A percentile compares a stretch with the other conserved stretches of the same genome.
phyloP scores from a whole-genome alignment of 495 filamentous ascomycete genomes.

The Penicillium lividum region DNA sequence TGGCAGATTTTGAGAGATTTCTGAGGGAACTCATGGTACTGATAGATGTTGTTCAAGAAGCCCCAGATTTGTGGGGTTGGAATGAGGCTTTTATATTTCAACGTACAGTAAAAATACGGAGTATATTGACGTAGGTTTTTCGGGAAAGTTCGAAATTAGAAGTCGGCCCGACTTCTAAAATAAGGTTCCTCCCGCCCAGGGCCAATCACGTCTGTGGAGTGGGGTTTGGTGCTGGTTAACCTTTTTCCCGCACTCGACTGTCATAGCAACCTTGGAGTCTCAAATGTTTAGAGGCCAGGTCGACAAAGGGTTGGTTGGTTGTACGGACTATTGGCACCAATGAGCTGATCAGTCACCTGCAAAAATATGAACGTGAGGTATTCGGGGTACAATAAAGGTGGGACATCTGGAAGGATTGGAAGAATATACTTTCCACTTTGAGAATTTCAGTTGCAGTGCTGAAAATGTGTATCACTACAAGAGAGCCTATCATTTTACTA shows the following conservation, averaged over 20 bases:
- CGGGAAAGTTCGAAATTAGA: background rate
- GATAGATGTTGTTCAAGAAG: background rate
- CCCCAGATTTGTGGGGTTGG: background rate
- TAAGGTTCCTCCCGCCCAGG: background rate
- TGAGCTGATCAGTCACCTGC: too few species aligned
- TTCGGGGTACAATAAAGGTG: too few species aligned
- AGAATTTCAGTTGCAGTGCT: background rate
- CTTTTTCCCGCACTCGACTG: background rate
- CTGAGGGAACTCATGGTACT: constrained; percentile 4
- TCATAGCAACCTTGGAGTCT: too few species aligned
- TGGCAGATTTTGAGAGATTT: constrained; percentile 32
- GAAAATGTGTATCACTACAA: background rate
- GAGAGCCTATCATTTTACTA: background rate
- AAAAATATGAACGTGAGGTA: too few species aligned
- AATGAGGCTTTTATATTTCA: background rate
- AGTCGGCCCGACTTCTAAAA: background rate
- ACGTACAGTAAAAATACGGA: background rate
- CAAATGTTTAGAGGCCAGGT: too few species aligned
- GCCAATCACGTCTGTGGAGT: background rate
- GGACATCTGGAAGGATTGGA: too few species aligned
- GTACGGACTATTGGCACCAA: too few species aligned
- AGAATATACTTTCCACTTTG: too few species aligned
- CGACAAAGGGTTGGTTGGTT: too few species aligned
- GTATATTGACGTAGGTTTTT: background rate
- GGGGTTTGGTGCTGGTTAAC: background rate